Percentiles rank a stretch among this genome's conserved stretches.
phyloP scores from a whole-genome alignment of 2,329 filamentous ascomycete genomes.

The Xylariales sp. region DNA sequence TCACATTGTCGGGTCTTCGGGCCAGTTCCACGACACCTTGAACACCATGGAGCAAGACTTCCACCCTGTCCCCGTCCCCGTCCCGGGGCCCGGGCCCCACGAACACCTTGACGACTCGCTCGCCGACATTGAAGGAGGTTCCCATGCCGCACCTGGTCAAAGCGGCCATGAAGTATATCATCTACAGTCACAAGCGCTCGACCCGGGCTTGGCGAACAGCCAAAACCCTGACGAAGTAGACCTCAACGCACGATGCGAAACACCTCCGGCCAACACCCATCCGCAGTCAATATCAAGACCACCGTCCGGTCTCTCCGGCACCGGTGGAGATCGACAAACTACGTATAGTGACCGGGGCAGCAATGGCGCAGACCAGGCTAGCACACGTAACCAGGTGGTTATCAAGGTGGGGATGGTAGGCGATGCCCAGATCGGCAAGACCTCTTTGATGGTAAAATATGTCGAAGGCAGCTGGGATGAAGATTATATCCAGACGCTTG shows the following conservation, averaged over 20 bases:
- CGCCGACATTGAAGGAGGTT: constrained; percentile 61
- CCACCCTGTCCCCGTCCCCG: constrained; percentile 32
- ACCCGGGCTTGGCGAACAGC: constrained; percentile 58
- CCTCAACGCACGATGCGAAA: constrained; percentile 58
- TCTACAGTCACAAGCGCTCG: constrained; percentile 62
- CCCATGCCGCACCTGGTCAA: constrained; percentile 49
- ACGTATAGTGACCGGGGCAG: constrained; percentile 58
- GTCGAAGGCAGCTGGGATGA: constrained; percentile 99
- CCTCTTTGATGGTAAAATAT: constrained; percentile 99
- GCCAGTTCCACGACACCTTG: constrained; percentile 64
- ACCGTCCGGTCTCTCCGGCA: constrained; percentile 64
- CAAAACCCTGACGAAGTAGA: constrained; percentile 52
- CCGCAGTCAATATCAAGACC: constrained; percentile 61
- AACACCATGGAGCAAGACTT: constrained; percentile 63
- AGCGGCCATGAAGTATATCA: constrained; percentile 52
- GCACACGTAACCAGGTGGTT: constrained; percentile 80
- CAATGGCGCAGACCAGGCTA: constrained; percentile 54
- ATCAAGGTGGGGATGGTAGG: constrained; percentile 99
- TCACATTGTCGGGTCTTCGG: constrained; percentile 61
- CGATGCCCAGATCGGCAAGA: constrained; percentile 99
- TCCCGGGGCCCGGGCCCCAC: constrained; percentile 35
- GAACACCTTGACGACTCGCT: constrained; percentile 62
- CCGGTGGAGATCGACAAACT: constrained; percentile 54
- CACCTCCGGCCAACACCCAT: constrained; percentile 58
- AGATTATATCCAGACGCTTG: constrained; percentile 98